These are phyloP conservation scores for Wickerhamomyces sydowiorum DNA, from an alignment of 805 yeast species.

Conservation along the genomic window DNA sequence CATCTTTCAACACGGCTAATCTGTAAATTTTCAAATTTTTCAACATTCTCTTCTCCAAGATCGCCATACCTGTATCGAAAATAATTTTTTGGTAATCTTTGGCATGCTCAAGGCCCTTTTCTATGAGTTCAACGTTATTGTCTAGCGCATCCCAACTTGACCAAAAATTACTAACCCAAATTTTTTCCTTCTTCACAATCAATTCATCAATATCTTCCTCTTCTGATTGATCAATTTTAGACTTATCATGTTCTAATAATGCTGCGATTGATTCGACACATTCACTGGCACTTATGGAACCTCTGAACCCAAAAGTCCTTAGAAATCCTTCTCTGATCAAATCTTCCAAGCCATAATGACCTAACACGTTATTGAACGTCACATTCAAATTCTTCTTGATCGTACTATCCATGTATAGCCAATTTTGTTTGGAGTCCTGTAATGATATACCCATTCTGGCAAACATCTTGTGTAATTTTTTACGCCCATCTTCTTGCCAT, in stretches of 20 bases:
- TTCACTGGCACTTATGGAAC: conserved; percentile 86
- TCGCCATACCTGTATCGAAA: conserved; percentile 84
- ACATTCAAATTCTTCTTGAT: conserved; percentile 68
- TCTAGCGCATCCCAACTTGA: conserved; percentile 60
- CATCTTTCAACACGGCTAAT: conserved; percentile 84
- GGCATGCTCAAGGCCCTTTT: conserved; percentile 79
- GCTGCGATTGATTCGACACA: conserved; percentile 88
- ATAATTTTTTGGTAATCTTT: conserved; percentile 75
- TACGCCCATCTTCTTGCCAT: conserved; percentile 91
- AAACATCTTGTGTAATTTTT: conserved; percentile 80
- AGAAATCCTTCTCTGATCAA: conserved; percentile 82
- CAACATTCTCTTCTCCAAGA: conserved; percentile 75
- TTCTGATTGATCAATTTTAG: conserved; percentile 18
- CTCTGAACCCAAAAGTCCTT: conserved; percentile 81
- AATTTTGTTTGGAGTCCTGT: conserved; percentile 81
- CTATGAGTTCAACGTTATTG: conserved; percentile 43
- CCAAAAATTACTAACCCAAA: conserved; percentile 76
- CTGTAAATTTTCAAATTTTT: conserved; percentile 77
- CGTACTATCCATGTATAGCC: conserved; percentile 84
- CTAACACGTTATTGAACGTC: conserved; percentile 65
- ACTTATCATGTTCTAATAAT: conserved; percentile 63
- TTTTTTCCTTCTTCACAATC: conserved; percentile 43
- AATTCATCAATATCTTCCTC: conserved; percentile 25
- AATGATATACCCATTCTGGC: conserved; percentile 95
- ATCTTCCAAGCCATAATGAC: conserved; percentile 75